Percentiles rank a stretch among this genome's conserved stretches.
phyloP scores from a whole-genome alignment of 2,329 filamentous ascomycete species.

The Fusarium sarcochroum region DNA sequence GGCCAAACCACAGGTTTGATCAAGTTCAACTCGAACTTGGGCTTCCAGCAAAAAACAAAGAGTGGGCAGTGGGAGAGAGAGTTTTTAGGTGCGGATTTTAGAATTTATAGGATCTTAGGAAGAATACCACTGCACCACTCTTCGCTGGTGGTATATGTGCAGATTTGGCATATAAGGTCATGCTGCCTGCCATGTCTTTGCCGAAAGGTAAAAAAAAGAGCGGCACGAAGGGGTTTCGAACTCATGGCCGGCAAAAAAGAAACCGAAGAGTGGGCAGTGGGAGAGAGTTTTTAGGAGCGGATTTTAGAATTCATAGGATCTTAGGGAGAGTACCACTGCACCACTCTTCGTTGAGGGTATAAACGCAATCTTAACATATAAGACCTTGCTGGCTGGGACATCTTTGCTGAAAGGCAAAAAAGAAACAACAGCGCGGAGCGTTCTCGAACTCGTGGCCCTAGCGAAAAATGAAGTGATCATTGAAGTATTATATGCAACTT shows the following conservation, averaged over 20 bases:
- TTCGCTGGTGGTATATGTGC: neutral
- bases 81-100: conserved; percentile 20
- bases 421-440: neutral
- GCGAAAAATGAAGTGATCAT: conserved; percentile 1
- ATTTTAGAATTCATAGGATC: too few species aligned
- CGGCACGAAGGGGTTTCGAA: too few species aligned
- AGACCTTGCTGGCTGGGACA: neutral
- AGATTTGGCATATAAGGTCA: neutral
- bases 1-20: too few species aligned
- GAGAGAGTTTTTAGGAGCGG: neutral
- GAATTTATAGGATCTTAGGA: neutral
- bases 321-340: conserved; percentile 17
- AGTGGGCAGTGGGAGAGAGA: conserved; percentile 13
- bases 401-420: neutral
- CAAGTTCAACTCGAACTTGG: too few species aligned
- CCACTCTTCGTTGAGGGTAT: conserved; percentile 3
- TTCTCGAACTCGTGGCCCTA: neutral
- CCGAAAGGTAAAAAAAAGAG: neutral
- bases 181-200: too few species aligned
- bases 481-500: too few species aligned
- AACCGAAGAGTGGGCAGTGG: neutral
- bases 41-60: neutral
- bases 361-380: neutral
- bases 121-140: neutral
- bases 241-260: too few species aligned